Evolutionary conservation across 192 early-diverging fungal genomes (phyloP).

Genomic region (Phycomyces blakesleeanus): DNA sequence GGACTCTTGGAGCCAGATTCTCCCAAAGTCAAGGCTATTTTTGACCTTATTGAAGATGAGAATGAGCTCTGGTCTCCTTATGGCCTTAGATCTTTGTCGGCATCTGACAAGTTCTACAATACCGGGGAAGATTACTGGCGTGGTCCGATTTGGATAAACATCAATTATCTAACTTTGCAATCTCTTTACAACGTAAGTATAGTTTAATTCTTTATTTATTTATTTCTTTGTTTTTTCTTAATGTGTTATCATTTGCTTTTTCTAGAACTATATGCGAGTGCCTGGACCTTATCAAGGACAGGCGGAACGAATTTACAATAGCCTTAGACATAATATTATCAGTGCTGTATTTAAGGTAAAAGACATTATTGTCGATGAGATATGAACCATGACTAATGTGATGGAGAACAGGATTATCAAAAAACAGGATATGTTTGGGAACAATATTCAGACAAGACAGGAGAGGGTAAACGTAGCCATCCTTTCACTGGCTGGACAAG

Average conservation of each 20-base stretch:
- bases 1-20: constrained; percentile 68
- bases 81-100: constrained; percentile 68
- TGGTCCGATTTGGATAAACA: constrained; percentile 90
- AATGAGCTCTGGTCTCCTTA: constrained; percentile 79
- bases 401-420: constrained; percentile 55
- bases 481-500: constrained; percentile 96
- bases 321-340: constrained; percentile 73
- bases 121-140: constrained; percentile 94
- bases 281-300: constrained; percentile 66
- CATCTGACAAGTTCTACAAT: constrained; percentile 58
- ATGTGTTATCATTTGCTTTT: too few species aligned
- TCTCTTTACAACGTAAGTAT: constrained; percentile 60
- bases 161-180: constrained; percentile 80
- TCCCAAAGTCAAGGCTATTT: constrained; percentile 61
- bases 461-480: constrained; percentile 76
- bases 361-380: not conserved
- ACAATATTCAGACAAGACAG: constrained; percentile 77
- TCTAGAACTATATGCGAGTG: constrained; percentile 48
- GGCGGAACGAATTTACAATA: constrained; percentile 67
- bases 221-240: not conserved
- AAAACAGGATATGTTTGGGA: constrained; percentile 87
- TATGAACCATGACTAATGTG: too few species aligned
- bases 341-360: constrained; percentile 67
- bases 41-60: constrained; percentile 76
- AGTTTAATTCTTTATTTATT: not conserved